Conservation (phyloP, 2,329 filamentous ascomycete species). For the Pseudocercospora eumusae region DNA sequence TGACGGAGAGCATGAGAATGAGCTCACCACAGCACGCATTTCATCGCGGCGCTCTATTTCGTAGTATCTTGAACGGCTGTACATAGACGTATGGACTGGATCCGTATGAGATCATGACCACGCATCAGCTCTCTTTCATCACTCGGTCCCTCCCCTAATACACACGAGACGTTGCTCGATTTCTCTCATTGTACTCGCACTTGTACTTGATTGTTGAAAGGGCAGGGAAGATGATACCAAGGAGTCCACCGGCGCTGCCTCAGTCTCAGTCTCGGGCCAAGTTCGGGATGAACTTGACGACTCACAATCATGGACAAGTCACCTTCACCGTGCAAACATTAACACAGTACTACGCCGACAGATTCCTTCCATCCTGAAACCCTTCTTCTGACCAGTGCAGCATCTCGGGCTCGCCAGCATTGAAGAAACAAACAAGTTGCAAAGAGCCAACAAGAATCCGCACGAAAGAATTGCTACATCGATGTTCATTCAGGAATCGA, state of each 20-base stretch:
- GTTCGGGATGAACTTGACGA: no score
- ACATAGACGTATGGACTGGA: conserved; percentile 11
- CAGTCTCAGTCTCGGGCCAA: no score
- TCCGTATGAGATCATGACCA: neutral
- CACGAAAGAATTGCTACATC: neutral
- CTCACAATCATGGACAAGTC: no score
- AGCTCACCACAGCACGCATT: conserved; percentile 2
- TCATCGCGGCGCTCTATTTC: conserved; percentile 3
- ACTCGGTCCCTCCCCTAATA: no score
- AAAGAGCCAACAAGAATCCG: neutral
- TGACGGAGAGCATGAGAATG: neutral
- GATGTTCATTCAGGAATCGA: neutral
- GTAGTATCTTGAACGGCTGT: conserved; percentile 4
- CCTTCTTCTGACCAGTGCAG: neutral
- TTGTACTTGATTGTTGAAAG: no score
- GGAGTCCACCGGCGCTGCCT: no score
- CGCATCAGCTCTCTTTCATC: neutral
- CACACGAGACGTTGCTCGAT: no score
- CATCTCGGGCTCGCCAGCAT: neutral
- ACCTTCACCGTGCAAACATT: no score
- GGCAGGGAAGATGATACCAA: no score
- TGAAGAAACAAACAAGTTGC: neutral
- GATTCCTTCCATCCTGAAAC: no score
- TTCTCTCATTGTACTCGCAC: no score
- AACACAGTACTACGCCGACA: no score